phyloP scores from a whole-genome alignment of 2,329 filamentous ascomycete species.

The Calonectria ilicicola region DNA sequence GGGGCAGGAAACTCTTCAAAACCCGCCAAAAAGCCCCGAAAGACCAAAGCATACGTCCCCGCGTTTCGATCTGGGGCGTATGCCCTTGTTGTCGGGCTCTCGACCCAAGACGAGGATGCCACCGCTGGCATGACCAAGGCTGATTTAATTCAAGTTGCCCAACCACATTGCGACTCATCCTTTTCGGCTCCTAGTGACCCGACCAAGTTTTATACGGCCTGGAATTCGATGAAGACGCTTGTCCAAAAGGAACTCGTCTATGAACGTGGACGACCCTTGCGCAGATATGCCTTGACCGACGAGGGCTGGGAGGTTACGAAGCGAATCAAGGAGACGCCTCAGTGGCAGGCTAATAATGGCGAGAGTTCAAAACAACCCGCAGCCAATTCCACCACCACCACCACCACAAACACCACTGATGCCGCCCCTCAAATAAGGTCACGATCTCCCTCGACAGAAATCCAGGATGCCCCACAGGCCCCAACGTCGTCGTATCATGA shows the following conservation, averaged over 20 bases:
- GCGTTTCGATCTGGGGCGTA: slow-evolving; percentile 79
- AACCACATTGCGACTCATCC: slow-evolving; percentile 79
- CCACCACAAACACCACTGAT: no score
- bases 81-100: slow-evolving; percentile 76
- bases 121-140: slow-evolving; percentile 71
- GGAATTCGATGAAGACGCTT: slow-evolving; percentile 85
- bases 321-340: slow-evolving; percentile 68
- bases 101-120: slow-evolving; percentile 67
- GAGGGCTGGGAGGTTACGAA: slow-evolving; percentile 82
- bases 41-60: slow-evolving; percentile 78
- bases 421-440: not conserved
- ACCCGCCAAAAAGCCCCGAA: slow-evolving; percentile 68
- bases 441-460: slow-evolving; percentile 34
- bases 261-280: slow-evolving; percentile 75
- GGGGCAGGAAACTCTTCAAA: slow-evolving; percentile 48
- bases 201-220: slow-evolving; percentile 81
- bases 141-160: slow-evolving; percentile 76
- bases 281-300: slow-evolving; percentile 78
- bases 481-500: slow-evolving; percentile 47
- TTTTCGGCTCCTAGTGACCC: slow-evolving; percentile 77
- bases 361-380: slow-evolving; percentile 16
- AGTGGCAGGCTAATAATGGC: slow-evolving; percentile 46
- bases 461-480: slow-evolving; percentile 16
- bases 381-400: slow-evolving; percentile 11
- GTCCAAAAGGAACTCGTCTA: slow-evolving; percentile 79